Conservation (phyloP, 2,329 filamentous ascomycete species). For the Ilyonectria robusta region DNA sequence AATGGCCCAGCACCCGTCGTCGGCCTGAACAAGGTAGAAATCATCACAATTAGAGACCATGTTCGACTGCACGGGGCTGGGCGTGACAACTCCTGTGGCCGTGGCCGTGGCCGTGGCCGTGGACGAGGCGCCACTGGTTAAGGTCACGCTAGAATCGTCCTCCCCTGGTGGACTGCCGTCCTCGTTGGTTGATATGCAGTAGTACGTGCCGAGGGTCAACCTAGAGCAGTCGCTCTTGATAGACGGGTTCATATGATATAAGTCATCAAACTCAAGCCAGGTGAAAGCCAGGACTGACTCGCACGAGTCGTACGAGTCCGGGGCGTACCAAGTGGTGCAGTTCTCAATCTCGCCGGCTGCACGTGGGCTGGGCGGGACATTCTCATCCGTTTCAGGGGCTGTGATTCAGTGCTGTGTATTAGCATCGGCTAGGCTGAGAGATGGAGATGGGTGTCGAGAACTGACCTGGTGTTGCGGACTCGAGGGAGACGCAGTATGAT, state of each 20-base stretch:
- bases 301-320: too few species aligned
- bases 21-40: neutral
- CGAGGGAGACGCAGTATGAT: too few species aligned
- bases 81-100: neutral
- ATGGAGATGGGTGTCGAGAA: neutral
- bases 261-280: too few species aligned
- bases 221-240: neutral
- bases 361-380: slow-evolving; percentile 12
- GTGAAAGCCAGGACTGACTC: neutral
- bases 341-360: slow-evolving; percentile 15
- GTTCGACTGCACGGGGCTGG: neutral
- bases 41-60: neutral
- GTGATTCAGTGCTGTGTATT: too few species aligned
- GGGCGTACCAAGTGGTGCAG: slow-evolving; percentile 3
- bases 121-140: too few species aligned
- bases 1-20: neutral
- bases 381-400: neutral
- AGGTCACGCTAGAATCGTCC: too few species aligned
- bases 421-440: too few species aligned
- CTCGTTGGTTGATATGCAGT: neutral
- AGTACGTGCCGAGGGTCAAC: neutral
- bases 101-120: too few species aligned
- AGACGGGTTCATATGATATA: neutral
- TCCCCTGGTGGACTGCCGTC: too few species aligned
- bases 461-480: too few species aligned